Evolutionary conservation across 352 stramenopile species (phyloP).

Genomic region (Pythium scleroteichum): DNA sequence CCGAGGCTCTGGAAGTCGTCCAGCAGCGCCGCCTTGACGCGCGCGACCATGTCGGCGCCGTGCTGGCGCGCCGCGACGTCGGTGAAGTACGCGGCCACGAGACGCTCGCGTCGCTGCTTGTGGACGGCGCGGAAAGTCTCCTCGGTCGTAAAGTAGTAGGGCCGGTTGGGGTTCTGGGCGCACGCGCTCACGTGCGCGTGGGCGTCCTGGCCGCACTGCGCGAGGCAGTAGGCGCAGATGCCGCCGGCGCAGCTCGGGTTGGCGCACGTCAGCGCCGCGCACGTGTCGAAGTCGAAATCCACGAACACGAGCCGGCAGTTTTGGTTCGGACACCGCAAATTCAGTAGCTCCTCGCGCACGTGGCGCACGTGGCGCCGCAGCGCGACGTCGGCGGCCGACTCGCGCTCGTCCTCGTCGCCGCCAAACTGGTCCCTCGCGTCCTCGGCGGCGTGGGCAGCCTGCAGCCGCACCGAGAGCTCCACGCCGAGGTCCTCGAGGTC

Average conservation of each 20-base stretch:
- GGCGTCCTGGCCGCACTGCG: slow-evolving; percentile 22
- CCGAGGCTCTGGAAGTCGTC: slow-evolving; percentile 19
- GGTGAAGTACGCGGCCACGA: slow-evolving; percentile 11
- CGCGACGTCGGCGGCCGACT: slow-evolving; percentile 3
- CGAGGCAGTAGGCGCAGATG: slow-evolving; percentile 33
- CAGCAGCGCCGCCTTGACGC: slow-evolving; percentile 12
- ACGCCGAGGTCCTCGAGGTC: slow-evolving; percentile 20
- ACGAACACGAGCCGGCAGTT: slow-evolving; percentile 28
- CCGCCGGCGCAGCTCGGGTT: slow-evolving; percentile 20
- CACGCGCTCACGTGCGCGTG: slow-evolving; percentile 26
- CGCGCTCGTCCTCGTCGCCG: slow-evolving; percentile 5
- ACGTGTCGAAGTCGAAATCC: slow-evolving; percentile 36
- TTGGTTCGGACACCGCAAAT: slow-evolving; percentile 22
- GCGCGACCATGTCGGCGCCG: slow-evolving; percentile 12
- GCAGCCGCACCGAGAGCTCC: slow-evolving; percentile 5
- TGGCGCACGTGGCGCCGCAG: slow-evolving; percentile 18
- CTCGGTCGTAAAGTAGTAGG: slow-evolving; percentile 31
- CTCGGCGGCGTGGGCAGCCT: not conserved
- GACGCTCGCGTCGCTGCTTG: slow-evolving; percentile 20
- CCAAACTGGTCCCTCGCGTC: slow-evolving; percentile 8
- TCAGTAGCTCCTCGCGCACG: slow-evolving; percentile 28
- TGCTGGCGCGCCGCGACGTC: not conserved
- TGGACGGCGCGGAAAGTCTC: slow-evolving; percentile 23
- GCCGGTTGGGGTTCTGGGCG: slow-evolving; percentile 26
- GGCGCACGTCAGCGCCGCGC: slow-evolving; percentile 30